These are phyloP conservation scores for Didymella pomorum DNA, from an alignment of 2,329 filamentous ascomycete genomes.

Conservation along the genomic window DNA sequence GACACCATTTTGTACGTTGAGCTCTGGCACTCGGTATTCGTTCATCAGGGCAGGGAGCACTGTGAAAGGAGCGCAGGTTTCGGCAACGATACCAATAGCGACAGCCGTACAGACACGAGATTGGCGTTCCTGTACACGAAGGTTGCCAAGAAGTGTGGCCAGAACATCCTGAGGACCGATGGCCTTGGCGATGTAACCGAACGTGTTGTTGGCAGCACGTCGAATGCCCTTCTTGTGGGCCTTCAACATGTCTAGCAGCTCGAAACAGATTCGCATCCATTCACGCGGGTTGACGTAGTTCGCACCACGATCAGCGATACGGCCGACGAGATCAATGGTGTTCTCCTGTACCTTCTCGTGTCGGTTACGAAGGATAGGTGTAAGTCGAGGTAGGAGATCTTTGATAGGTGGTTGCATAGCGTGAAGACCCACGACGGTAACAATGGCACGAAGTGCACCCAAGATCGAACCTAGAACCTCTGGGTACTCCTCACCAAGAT, in stretches of 20 bases:
- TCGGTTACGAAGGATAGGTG: slow-evolving; percentile 96
- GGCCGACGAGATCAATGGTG: slow-evolving; percentile 95
- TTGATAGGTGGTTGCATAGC: slow-evolving; percentile 99
- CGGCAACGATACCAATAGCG: slow-evolving; percentile 96
- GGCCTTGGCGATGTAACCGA: slow-evolving; percentile 98
- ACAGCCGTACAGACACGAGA: slow-evolving; percentile 98
- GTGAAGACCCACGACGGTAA: slow-evolving; percentile 96
- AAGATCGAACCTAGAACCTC: slow-evolving; percentile 97
- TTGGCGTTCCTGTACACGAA: slow-evolving; percentile 96
- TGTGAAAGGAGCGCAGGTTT: slow-evolving; percentile 97
- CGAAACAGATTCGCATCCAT: slow-evolving; percentile 99
- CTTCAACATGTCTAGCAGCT: slow-evolving; percentile 98
- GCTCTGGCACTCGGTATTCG: slow-evolving; percentile 96
- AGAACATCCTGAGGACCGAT: slow-evolving; percentile 98
- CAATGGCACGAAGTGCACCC: slow-evolving; percentile 91
- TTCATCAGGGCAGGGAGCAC: slow-evolving; percentile 99
- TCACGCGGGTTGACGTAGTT: slow-evolving; percentile 96
- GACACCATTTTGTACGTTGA: slow-evolving; percentile 98
- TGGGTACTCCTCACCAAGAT: slow-evolving; percentile 97
- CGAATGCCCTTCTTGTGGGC: slow-evolving; percentile 99
- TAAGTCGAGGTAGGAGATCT: slow-evolving; percentile 91
- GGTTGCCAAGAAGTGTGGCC: slow-evolving; percentile 93
- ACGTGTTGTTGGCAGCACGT: slow-evolving; percentile 98
- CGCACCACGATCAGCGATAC: slow-evolving; percentile 95
- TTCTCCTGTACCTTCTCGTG: slow-evolving; percentile 99